Conservation (phyloP, 495 filamentous ascomycete species). For the Lasiosphaeria miniovina region DNA sequence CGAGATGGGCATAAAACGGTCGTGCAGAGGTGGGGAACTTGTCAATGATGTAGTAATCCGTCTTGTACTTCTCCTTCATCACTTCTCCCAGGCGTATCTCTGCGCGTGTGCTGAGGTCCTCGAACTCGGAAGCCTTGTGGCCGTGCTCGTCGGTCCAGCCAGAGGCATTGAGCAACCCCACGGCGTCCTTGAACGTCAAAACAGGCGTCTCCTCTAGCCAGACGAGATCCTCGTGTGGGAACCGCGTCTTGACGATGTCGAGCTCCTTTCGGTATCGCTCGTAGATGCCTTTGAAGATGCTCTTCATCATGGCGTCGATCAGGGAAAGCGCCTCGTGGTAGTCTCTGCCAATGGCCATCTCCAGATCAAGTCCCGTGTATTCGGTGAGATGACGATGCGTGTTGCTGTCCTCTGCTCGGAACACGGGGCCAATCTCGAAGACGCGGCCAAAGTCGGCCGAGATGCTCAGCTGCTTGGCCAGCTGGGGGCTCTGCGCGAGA, state of each 20-base stretch:
- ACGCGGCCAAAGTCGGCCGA: constrained; percentile 88
- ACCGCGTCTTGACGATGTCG: constrained; percentile 59
- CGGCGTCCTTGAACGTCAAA: constrained; percentile 75
- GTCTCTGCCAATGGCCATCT: constrained; percentile 85
- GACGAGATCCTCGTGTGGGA: constrained; percentile 57
- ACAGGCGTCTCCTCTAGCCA: constrained; percentile 82
- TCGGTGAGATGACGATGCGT: constrained; percentile 95
- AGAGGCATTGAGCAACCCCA: constrained; percentile 75
- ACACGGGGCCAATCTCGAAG: constrained; percentile 92
- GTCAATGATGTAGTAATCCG: constrained; percentile 93
- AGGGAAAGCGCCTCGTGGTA: constrained; percentile 87
- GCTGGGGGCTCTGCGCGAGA: constrained; percentile 88
- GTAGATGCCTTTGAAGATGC: constrained; percentile 79
- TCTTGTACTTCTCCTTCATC: constrained; percentile 79
- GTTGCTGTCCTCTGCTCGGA: constrained; percentile 95
- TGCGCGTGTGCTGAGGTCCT: constrained; percentile 79
- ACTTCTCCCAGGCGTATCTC: constrained; percentile 83
- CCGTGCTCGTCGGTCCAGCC: constrained; percentile 77
- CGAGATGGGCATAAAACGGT: constrained; percentile 94
- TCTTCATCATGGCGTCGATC: constrained; percentile 81
- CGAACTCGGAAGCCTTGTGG: constrained; percentile 60
- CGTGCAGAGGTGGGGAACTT: constrained; percentile 82
- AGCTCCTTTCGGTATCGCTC: constrained; percentile 65
- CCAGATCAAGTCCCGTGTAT: constrained; percentile 91
- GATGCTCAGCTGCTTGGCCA: constrained; percentile 94